Evolutionary conservation across 2,329 filamentous ascomycete genomes (phyloP), one percentile per base, ranked within the genome.

Genomic region (Alternaria sp.): DNA sequence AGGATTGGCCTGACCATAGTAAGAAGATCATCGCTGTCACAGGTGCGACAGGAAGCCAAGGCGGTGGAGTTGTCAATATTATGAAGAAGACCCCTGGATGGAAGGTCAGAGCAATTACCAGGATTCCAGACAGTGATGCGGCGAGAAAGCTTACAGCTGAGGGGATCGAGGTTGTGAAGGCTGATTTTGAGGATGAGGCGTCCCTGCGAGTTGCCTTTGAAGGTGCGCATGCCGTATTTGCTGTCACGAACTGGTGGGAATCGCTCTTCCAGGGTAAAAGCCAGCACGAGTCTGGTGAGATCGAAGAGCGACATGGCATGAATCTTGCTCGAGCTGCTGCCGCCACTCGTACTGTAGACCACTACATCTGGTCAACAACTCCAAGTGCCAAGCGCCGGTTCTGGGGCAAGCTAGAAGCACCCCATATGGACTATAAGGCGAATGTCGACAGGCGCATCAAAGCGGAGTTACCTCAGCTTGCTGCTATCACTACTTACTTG

Each of bases 301-400:
- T 77, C 20, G 83, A 84, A 68, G 67, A 70, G 16, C 54, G 60
- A 11, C 80, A 82, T 41, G 81, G 78, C 6, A 79, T 76, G 64
- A 83, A 81, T 41, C 60, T 84, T 5, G 81, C 81, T 4, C 74
- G 74, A 5, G 81, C 81, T 3, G 82, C 82, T 0, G 73, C 77
- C 0, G 60, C 67, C 8, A 80, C 73, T 0, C 14, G 66, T 0
- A 78, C 79, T 0, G 74, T 85, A 1, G 70, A 81, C 55, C 81
- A 83, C 60, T 84, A 79, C 64, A 74, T 84, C 55, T 84, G 81
- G 81, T 82, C 79, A 8, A 84, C 82, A 0, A 72, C 82, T 5
- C 82, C 82, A 2, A 75, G 78, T 36, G 68, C 74, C 5, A 67
- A 63, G 34, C 65, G 59, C 12, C 70, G 78, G 16, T 75, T 74